Base-by-base conservation (phyloP, 2,329 filamentous ascomycete genomes). In the Penicillium sp. region DNA sequence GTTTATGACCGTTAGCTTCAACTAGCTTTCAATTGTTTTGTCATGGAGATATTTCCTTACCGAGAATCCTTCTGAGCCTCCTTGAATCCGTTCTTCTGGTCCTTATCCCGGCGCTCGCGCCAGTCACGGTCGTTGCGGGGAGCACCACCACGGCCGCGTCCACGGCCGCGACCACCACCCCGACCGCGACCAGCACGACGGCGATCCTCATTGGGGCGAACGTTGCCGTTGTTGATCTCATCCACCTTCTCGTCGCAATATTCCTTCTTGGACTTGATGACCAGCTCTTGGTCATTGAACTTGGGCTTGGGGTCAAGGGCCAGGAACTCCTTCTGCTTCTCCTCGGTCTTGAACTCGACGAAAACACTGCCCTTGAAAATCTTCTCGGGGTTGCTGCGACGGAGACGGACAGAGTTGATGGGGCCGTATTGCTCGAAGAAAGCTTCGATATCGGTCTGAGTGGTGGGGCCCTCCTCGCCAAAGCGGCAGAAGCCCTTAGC, bases 351-450 rank as follows among this genome's bases (percentile, higher is more conserved):
- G 74, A 97, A 99, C 75, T 97, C 93, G 62, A 96, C 91, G 71
- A 97, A 97, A 54, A 96, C 91, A 63, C 91, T 96, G 64, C 93
- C 92, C 83, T 99, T 99, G 87, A 97, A 99, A 48, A 83, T 77
- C 67, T 86, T 87, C 45, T 83, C 77, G 56, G 42, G 42, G 42
- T 87, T 79, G 39, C 83, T 81, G 62, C 94, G 91, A 64, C 95
- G 91, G 59, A 99, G 88, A 69, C 93, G 92, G 58, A 99, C 87
- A 43, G 87, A 85, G 68, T 90, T 91, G 66, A 91, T 84, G 28
- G 89, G 82, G 43, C 92, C 93, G 71, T 87, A 92, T 54, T 87
- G 83, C 52, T 87, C 82, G 73, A 97, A 96, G 80, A 96, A 97
- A 57, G 87, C 87, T 79, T 99, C 94, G 53, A 99, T 88, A 60